Evolutionary conservation across 441 rosid species (phyloP).

Genomic region (Mallotus repandus): DNA sequence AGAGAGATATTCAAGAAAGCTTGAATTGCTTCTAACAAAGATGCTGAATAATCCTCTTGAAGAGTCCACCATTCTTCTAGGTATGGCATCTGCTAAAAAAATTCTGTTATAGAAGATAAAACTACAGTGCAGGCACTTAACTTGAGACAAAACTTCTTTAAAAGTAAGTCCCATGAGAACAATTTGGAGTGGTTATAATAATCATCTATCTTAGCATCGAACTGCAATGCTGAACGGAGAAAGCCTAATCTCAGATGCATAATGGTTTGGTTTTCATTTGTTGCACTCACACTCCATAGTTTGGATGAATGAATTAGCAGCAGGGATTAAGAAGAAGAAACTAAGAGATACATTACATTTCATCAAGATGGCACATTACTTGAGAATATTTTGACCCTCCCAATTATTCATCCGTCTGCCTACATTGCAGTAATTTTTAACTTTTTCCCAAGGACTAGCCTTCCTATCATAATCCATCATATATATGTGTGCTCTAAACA

Average conservation of each 20-base stretch:
- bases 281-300: not conserved
- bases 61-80: conserved; percentile 63
- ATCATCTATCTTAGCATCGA: too few relatives aligned
- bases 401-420: too few relatives aligned
- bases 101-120: not conserved
- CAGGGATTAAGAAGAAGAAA: not conserved
- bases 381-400: too few relatives aligned
- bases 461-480: too few relatives aligned
- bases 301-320: not conserved
- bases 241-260: not conserved
- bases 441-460: too few relatives aligned
- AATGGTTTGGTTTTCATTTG: not conserved
- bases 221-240: too few relatives aligned
- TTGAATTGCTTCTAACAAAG: conserved; percentile 55
- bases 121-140: not conserved
- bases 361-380: too few relatives aligned
- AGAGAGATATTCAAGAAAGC: conserved; percentile 55
- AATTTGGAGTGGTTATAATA: too few relatives aligned
- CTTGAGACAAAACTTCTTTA: too few relatives aligned
- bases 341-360: not conserved
- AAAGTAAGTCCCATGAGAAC: too few relatives aligned
- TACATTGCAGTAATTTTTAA: too few relatives aligned
- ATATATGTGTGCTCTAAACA: too few relatives aligned
- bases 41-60: conserved; percentile 54
- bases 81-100: conserved; percentile 55